Evolutionary conservation across 768 basidiomycete species (phyloP), one percentile per base, ranked within the genome.

Genomic region (Tulasnella sp.): DNA sequence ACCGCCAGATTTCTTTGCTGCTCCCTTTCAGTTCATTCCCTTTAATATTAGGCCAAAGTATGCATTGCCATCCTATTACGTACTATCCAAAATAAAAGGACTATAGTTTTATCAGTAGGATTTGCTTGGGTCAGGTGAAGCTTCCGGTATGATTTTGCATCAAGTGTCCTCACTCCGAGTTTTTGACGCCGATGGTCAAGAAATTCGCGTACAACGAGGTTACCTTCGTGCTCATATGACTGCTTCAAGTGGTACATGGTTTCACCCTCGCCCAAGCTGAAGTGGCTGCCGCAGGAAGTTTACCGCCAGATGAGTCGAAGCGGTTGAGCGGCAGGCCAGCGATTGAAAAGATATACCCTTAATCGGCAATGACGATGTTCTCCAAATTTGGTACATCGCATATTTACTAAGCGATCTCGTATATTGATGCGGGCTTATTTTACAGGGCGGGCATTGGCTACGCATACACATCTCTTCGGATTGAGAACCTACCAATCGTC

Each of bases 191-290:
- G 4, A 12, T 29, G 2, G 1, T 12, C 24, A 21, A 62, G 62
- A 50, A 62, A 50, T 62, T 60, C 45, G 62, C 62, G 30, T 62
- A 62, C 51, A 62, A 62, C 27, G 50, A 62, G 25, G 62, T 60
- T 2, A 62, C 61, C 60, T 62, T 53, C 52, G 62, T 62, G n/a
- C 41, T 61, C 15, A 31, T 62, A 15, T 49, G 61, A 4, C 49
- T 62, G 19, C 21, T 62, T 9, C 62, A 62, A 38, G 24, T 34
- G 15, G 44, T 62, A 24, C 31, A 54, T 22, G n/a, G 22, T 10
- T 62, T 62, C 60, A 48, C 44, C 0, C 38, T 62, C 24, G 31
- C 41, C 4, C 62, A 62, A 30, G 31, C 53, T 21, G 51, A 62
- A 31, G 59, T 45, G 2, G 53, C 53, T 55, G 51, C 62, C 4